Percentiles rank a stretch among this genome's conserved stretches.
These are phyloP conservation scores for Claviceps africana DNA, from an alignment of 2,329 filamentous ascomycete species.

Conservation along the genomic window DNA sequence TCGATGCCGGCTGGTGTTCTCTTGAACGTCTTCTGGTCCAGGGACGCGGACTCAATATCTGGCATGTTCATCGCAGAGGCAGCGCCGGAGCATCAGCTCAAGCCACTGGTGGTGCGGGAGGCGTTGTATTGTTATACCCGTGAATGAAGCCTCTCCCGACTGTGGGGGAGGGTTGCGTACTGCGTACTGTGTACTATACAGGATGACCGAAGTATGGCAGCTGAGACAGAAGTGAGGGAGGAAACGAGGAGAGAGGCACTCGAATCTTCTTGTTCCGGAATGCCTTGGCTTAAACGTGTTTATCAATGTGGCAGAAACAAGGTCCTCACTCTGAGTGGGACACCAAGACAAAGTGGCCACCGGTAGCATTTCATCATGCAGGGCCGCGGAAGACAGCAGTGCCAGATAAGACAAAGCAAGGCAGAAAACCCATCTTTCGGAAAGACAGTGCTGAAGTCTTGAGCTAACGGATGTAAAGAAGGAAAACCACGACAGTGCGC, in stretches of 20 bases:
- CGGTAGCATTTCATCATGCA: conserved; percentile 2
- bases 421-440: background rate
- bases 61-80: conserved; percentile 5
- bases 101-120: conserved; percentile 1
- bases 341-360: conserved; percentile 5
- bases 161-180: background rate
- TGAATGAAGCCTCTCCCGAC: background rate
- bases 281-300: background rate
- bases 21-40: conserved; percentile 1
- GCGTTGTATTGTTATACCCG: conserved; percentile 4
- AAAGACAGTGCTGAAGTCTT: conserved; percentile 2
- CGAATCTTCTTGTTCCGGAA: background rate
- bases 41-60: conserved; percentile 2
- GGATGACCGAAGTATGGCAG: background rate
- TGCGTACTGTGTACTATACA: background rate
- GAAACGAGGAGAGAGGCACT: background rate
- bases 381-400: conserved; percentile 5
- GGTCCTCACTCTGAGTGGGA: background rate
- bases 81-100: conserved; percentile 4
- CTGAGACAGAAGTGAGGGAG: background rate
- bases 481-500: conserved; percentile 5
- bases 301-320: conserved; percentile 3
- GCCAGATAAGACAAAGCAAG: conserved; percentile 4
- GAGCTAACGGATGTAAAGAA: conserved; percentile 2
- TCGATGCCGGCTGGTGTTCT: background rate